Base-by-base conservation (phyloP, 2,329 filamentous ascomycete genomes). In the Fusarium aywerte region DNA sequence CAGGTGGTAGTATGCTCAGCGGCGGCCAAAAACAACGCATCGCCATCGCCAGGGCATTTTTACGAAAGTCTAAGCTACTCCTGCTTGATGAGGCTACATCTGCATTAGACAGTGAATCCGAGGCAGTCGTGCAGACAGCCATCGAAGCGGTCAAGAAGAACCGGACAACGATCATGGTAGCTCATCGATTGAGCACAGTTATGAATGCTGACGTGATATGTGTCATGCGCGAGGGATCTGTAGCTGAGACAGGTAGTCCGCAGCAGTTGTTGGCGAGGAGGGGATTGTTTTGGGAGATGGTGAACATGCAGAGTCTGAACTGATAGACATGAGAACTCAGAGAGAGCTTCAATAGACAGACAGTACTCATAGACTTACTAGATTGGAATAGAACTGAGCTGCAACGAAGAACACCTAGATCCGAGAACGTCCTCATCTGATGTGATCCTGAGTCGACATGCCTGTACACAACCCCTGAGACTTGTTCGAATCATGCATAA, bases 21-120 rank as follows among this genome's bases (percentile, higher is more conserved):
- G 90, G 90, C 16, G 90, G 90, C 0, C 90, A 92, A 78, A 89
- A 89, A 63, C 90, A 92, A 77, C 85, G 90, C 13, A 76, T 92
- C 5, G 85, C 87, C 13, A 91, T 92, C 55, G 90, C 90, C 0
- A 83, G 90, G 2, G 90, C 90, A 2, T 80, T 92, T 1, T 84
- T 90, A 4, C 82, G 90, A 4, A 79, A 85, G 18, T 90, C 90
- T 0, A 80, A 85, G 45, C 80, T 92, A 4, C 76, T 92, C 40
- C 82, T 92, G 6, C 82, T 92, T 5, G 90, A 93, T 72, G 90
- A 92, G 77, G 90, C 90, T 3, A 93, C 90, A 4, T 58, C 0
- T 88, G 85, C 60, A 6, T 81, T 92, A 3, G 90, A 92, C 71
- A 86, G 84, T 4, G 85, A 88, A 72, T 83, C 83, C 32, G 85